Evolutionary conservation across 164 flowering plant species (phyloP).

Genomic region (Sedum album): DNA sequence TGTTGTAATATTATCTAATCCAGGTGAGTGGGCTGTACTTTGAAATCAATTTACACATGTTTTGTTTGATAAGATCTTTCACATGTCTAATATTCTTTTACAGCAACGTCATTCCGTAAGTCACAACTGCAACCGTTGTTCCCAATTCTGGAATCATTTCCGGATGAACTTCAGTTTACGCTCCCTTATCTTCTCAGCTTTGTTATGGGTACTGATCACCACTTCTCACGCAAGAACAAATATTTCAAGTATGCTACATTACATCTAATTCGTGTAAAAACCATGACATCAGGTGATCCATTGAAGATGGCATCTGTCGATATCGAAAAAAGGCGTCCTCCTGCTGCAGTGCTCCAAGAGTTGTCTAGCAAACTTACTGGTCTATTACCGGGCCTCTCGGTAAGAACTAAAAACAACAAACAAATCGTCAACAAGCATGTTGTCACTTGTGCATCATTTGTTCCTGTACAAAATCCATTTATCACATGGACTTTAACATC

Average conservation of each 20-base stretch:
- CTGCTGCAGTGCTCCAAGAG: slow-evolving; percentile 30
- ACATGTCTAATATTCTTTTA: slow-evolving; percentile 8
- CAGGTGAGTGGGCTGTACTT: slow-evolving; percentile 40
- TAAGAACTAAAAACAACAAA: slow-evolving; percentile 42
- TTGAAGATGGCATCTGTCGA: slow-evolving; percentile 65
- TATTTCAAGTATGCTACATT: background rate
- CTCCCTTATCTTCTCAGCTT: slow-evolving; percentile 67
- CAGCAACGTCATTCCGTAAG: slow-evolving; percentile 69
- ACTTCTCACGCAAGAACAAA: background rate
- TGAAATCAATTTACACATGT: background rate
- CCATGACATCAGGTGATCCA: slow-evolving; percentile 62
- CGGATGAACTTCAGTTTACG: slow-evolving; percentile 44
- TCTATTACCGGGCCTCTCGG: slow-evolving; percentile 71
- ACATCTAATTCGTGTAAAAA: background rate
- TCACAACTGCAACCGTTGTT: slow-evolving; percentile 67
- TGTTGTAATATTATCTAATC: slow-evolving; percentile 67
- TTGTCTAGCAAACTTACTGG: slow-evolving; percentile 48
- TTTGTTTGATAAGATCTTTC: slow-evolving; percentile 2
- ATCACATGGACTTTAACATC: background rate
- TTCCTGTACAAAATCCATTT: background rate
- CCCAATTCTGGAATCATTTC: slow-evolving; percentile 61
- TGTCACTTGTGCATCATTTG: background rate
- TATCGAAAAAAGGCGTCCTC: slow-evolving; percentile 43
- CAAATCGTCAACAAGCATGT: background rate
- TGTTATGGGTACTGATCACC: slow-evolving; percentile 42